Percentiles rank a stretch among this genome's conserved stretches.
phyloP scores from a whole-genome alignment of 352 stramenopile species.

The Phytophthora fragariaefolia region DNA sequence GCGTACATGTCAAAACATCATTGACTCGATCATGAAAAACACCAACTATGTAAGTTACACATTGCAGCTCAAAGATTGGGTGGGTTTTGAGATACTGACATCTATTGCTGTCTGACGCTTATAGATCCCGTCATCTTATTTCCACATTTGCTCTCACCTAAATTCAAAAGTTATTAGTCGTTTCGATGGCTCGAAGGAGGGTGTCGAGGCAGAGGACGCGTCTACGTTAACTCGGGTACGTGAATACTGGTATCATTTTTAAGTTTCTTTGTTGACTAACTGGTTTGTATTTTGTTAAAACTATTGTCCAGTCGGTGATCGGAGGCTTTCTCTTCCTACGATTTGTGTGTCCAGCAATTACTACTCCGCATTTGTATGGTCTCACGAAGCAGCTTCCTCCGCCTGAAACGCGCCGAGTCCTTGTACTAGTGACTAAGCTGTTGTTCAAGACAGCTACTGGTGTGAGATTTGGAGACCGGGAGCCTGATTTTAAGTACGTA shows the following conservation, averaged over 20 bases:
- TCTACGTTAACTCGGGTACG: constrained; percentile 61
- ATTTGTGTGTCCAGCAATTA: constrained; percentile 90
- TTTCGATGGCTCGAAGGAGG: constrained; percentile 69
- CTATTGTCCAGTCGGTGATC: constrained; percentile 77
- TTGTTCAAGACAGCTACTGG: constrained; percentile 90
- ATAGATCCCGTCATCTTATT: constrained; percentile 75
- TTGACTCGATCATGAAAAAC: constrained; percentile 83
- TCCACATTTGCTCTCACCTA: constrained; percentile 79
- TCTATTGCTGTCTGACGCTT: constrained; percentile 7
- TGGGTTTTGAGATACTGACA: not conserved
- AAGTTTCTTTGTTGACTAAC: constrained; percentile 1
- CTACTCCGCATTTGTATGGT: constrained; percentile 85
- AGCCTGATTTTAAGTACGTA: constrained; percentile 80
- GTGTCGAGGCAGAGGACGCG: constrained; percentile 62
- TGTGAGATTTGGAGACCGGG: constrained; percentile 85
- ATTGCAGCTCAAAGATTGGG: not conserved
- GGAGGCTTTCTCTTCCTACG: constrained; percentile 89
- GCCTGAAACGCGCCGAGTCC: constrained; percentile 74
- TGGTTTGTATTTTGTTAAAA: not conserved
- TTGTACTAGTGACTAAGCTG: constrained; percentile 90
- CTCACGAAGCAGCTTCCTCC: constrained; percentile 76
- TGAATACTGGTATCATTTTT: constrained; percentile 3
- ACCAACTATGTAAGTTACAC: constrained; percentile 43
- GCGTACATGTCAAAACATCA: constrained; percentile 80
- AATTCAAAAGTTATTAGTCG: constrained; percentile 76